Base-by-base conservation (phyloP, 495 filamentous ascomycete genomes). In the Jackrogersella multiformis region DNA sequence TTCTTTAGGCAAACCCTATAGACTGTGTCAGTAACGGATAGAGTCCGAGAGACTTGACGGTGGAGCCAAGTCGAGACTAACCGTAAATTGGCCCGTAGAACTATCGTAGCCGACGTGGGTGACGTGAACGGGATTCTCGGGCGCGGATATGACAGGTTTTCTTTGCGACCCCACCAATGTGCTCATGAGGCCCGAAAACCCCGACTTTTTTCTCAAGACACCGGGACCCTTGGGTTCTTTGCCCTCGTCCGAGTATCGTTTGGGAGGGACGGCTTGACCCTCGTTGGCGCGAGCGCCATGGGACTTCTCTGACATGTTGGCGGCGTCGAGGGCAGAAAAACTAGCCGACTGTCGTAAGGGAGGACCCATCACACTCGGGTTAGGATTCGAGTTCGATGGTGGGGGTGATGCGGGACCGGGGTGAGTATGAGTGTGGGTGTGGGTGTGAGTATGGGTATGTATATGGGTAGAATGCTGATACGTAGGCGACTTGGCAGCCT, bases 31-130 rank as follows among this genome's bases (percentile, higher is more conserved):
- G 61, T 44, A 65, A 57, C 23, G 36, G 13, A 20, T 39, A 62
- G 61, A 69, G 56, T 42, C n/a, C 38, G 6, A 13, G 58, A 4
- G 62, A 61, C 52, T 52, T 16, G 38, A 71, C 35, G 54, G 41
- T 18, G 36, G 52, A 52, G 59, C 10, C 5, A 15, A 26, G 42
- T 28, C 13, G 32, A 64, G 38, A 89, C 91, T 64, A 84, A 96
- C 92, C 34, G 95, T 99, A 76, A 97, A 99, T 77, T 97, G 92
- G 57, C 95, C 95, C 2, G 95, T 99, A 68, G 92, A 86, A 79
- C 96, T 96, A 77, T 99, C 94, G 76, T 97, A 97, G 49, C 96
- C 94, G 56, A 99, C 95, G 74, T 99, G 95, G 41, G 96, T 99
- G 55, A 99, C 90, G 76, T 99, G 95, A 24, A 98, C 93, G 9